A percentile compares a stretch with the other conserved stretches of the same genome.
Conservation (phyloP, 1,284 basidiomycete species). For the Papiliotrema laurentii region DNA sequence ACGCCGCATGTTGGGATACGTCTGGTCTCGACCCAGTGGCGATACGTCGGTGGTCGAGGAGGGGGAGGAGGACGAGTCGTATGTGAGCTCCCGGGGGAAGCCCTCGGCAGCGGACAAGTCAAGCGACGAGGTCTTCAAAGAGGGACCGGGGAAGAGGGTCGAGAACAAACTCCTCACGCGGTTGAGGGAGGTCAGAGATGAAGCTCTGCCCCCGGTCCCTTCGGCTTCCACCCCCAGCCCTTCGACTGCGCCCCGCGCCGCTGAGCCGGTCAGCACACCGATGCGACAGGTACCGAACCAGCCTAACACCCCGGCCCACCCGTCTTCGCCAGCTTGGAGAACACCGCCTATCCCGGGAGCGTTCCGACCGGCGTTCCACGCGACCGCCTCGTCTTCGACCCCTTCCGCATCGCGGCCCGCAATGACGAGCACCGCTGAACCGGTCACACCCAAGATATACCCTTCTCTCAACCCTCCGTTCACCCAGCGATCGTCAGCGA, state of each 20-base stretch:
- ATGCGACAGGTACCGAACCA: not conserved
- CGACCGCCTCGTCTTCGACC: not conserved
- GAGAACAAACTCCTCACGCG: slow-evolving; percentile 52
- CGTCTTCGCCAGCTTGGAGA: slow-evolving; percentile 6
- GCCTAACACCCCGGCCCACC: slow-evolving; percentile 1
- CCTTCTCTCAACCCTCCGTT: slow-evolving; percentile 23
- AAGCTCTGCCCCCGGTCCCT: no score
- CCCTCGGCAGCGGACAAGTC: not conserved
- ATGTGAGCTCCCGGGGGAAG: not conserved
- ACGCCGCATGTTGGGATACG: slow-evolving; percentile 4
- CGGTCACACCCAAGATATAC: slow-evolving; percentile 15
- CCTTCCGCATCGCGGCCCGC: no score
- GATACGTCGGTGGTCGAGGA: not conserved
- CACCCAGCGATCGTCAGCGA: slow-evolving; percentile 24
- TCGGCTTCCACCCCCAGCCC: not conserved
- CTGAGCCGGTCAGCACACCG: not conserved
- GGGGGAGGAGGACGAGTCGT: not conserved
- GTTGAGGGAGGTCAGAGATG: slow-evolving; percentile 50
- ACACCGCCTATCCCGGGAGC: not conserved
- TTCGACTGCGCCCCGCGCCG: not conserved
- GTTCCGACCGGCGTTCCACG: not conserved
- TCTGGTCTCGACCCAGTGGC: not conserved
- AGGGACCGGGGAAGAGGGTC: not conserved
- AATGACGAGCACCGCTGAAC: not conserved
- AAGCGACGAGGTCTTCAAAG: no score